Evolutionary conservation across 1,284 basidiomycete genomes (phyloP).

Genomic region (Trichosporon asahii): DNA sequence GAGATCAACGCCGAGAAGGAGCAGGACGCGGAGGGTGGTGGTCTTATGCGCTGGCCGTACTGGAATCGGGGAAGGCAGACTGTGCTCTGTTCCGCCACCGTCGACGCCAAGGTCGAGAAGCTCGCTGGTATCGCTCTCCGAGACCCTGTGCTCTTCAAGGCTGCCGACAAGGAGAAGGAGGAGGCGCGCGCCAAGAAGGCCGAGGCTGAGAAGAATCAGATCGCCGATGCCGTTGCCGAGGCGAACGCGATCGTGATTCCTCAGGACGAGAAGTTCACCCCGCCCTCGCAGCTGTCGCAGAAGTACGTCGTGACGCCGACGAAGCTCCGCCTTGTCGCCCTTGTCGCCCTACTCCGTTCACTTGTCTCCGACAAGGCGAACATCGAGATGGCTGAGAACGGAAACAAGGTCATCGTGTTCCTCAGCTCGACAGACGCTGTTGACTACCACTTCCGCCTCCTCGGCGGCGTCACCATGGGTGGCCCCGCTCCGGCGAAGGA

Average conservation of each 20-base stretch:
- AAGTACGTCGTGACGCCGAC: conserved; percentile 89
- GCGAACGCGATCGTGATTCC: conserved; percentile 30
- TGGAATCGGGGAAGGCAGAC: conserved; percentile 74
- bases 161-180: conserved; percentile 18
- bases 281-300: conserved; percentile 91
- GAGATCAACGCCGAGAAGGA: conserved; percentile 69
- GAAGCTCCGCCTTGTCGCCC: conserved; percentile 85
- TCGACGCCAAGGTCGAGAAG: conserved; percentile 90
- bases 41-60: conserved; percentile 55
- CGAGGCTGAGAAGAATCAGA: conserved; percentile 16
- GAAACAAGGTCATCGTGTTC: conserved; percentile 79
- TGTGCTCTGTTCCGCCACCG: conserved; percentile 93
- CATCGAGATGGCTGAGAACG: conserved; percentile 26
- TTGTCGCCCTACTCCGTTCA: conserved; percentile 77
- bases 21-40: conserved; percentile 58
- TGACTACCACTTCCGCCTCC: conserved; percentile 91
- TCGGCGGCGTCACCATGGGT: conserved; percentile 74
- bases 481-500: conserved; percentile 39
- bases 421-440: conserved; percentile 95
- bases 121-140: conserved; percentile 76
- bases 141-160: conserved; percentile 54
- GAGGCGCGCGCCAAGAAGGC: conserved; percentile 20
- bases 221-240: conserved; percentile 22
- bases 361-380: conserved; percentile 58
- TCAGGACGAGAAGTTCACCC: conserved; percentile 66